Conservation (phyloP, 805 yeast genomes). For the Barnettozyma wickerhamii region DNA sequence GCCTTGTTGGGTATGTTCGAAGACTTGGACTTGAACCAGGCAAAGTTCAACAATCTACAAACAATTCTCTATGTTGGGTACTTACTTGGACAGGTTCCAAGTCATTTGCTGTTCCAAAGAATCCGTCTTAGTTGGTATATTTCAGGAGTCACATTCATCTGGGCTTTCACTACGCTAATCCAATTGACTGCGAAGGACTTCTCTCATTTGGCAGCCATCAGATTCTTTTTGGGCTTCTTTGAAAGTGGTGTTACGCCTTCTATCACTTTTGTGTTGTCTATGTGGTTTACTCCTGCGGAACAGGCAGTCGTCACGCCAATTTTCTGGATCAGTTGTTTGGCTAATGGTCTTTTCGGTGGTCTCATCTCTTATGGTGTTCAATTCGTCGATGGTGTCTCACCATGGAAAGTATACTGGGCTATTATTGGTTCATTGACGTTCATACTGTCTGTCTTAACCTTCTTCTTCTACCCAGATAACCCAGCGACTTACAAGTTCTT, state of each 20-base stretch:
- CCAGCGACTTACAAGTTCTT: slow-evolving; percentile 42
- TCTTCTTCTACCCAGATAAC: slow-evolving; percentile 42
- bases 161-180: slow-evolving; percentile 10
- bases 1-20: slow-evolving; percentile 13
- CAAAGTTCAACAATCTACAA: slow-evolving; percentile 8
- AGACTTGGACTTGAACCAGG: slow-evolving; percentile 11
- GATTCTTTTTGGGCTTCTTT: slow-evolving; percentile 17
- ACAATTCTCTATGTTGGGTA: slow-evolving; percentile 15
- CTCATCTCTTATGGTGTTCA: slow-evolving; percentile 14
- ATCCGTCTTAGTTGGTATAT: slow-evolving; percentile 6
- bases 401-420: slow-evolving; percentile 46
- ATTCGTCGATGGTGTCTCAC: slow-evolving; percentile 14
- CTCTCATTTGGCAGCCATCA: slow-evolving; percentile 8
- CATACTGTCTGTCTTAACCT: slow-evolving; percentile 25
- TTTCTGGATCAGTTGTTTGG: slow-evolving; percentile 26
- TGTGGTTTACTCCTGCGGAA: slow-evolving; percentile 37
- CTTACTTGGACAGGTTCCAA: slow-evolving; percentile 12
- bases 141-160: slow-evolving; percentile 5
- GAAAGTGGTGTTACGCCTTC: slow-evolving; percentile 30
- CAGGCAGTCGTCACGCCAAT: slow-evolving; percentile 42
- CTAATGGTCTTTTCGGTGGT: slow-evolving; percentile 14
- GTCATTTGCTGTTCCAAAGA: slow-evolving; percentile 10
- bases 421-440: slow-evolving; percentile 45
- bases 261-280: slow-evolving; percentile 36
- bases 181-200: slow-evolving; percentile 8